These are phyloP conservation scores for Penicillium sp. DNA, from an alignment of 2,329 filamentous ascomycete species.

Conservation along the genomic window DNA sequence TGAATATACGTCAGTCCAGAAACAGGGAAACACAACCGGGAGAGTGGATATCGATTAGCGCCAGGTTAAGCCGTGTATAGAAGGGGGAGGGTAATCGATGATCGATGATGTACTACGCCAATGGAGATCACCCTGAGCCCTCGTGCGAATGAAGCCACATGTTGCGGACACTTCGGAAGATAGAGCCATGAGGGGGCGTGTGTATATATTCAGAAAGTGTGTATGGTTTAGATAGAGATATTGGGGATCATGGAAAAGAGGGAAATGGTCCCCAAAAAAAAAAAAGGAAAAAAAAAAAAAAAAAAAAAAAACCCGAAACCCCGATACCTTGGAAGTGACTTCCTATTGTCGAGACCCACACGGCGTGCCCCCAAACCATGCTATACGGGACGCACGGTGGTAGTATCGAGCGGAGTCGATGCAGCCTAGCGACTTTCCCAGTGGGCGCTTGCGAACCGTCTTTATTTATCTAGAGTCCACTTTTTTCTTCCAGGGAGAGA, in stretches of 20 bases:
- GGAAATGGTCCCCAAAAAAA: too few species aligned
- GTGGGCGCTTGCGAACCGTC: slow-evolving; percentile 14
- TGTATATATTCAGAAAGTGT: too few species aligned
- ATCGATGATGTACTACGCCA: slow-evolving; percentile 4
- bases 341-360: slow-evolving; percentile 8
- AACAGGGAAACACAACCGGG: slow-evolving; percentile 21
- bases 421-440: background rate
- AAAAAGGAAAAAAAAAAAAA: background rate
- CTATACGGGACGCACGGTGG: slow-evolving; percentile 24
- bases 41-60: slow-evolving; percentile 10
- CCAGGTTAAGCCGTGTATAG: background rate
- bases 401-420: slow-evolving; percentile 18
- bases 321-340: slow-evolving; percentile 7
- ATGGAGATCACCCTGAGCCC: slow-evolving; percentile 8
- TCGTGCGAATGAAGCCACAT: slow-evolving; percentile 12
- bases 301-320: background rate
- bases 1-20: slow-evolving; percentile 18
- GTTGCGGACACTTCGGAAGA: slow-evolving; percentile 3
- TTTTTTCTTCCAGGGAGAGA: slow-evolving; percentile 8
- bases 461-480: slow-evolving; percentile 21
- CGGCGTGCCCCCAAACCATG: slow-evolving; percentile 12
- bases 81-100: background rate
- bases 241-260: too few species aligned
- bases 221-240: too few species aligned
- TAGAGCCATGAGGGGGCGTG: background rate